Percentiles rank a stretch among this genome's conserved stretches.
These are phyloP conservation scores for Microdochium bolleyi DNA, from an alignment of 2,329 filamentous ascomycete genomes.

Conservation along the genomic window DNA sequence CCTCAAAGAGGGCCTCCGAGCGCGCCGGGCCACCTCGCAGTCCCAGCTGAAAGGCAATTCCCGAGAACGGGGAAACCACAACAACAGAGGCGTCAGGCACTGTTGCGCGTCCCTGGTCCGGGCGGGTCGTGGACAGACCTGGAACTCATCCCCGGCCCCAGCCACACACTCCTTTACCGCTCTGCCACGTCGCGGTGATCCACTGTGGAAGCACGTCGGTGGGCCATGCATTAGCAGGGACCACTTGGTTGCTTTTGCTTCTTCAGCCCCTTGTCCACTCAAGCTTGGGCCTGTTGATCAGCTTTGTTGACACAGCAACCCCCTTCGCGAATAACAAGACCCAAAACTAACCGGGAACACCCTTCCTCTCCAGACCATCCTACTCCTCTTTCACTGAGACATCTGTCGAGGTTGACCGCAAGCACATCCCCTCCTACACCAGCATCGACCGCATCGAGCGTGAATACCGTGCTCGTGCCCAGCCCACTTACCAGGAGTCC, in stretches of 20 bases:
- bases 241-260: not conserved
- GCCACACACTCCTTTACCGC: not conserved
- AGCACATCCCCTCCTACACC: conserved; percentile 36
- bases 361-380: conserved; percentile 3
- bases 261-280: not conserved
- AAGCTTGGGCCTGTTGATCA: not conserved
- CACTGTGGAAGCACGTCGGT: not conserved
- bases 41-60: too few relatives aligned
- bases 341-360: not conserved
- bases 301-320: conserved; percentile 1
- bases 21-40: too few relatives aligned
- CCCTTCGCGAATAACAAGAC: not conserved
- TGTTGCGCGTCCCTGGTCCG: too few relatives aligned
- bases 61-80: too few relatives aligned
- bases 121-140: not conserved
- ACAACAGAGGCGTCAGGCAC: too few relatives aligned
- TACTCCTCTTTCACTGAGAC: conserved; percentile 47
- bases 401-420: conserved; percentile 58
- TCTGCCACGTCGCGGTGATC: not conserved
- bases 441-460: conserved; percentile 58
- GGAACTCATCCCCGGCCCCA: not conserved
- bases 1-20: too few relatives aligned
- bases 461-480: conserved; percentile 56
- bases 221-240: not conserved
- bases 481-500: conserved; percentile 34